phyloP scores from a whole-genome alignment of 139 green algal species.

The Auxenochlorella pyrenoidosa region DNA sequence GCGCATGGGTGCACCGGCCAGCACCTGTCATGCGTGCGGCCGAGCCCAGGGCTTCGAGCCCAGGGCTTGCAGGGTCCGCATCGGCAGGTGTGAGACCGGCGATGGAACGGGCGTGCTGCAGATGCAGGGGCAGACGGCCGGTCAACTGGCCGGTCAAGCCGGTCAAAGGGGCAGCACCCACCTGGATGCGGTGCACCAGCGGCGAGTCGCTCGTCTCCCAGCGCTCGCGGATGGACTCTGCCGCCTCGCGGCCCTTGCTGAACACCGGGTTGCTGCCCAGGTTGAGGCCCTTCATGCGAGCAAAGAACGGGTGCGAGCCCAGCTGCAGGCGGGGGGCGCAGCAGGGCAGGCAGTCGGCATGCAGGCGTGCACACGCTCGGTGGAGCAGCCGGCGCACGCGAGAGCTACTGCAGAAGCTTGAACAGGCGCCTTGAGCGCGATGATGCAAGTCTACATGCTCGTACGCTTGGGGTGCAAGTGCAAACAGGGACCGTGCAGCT shows the following conservation, averaged over 20 bases:
- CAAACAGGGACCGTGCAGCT: background rate
- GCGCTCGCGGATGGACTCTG: slow-evolving; percentile 86
- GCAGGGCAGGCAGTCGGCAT: background rate
- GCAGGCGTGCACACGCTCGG: background rate
- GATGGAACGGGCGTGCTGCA: too few relatives aligned
- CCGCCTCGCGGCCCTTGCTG: slow-evolving; percentile 74
- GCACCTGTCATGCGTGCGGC: too few relatives aligned
- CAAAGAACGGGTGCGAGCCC: slow-evolving; percentile 60
- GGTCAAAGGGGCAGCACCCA: slow-evolving; percentile 40
- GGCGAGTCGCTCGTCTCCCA: slow-evolving; percentile 95
- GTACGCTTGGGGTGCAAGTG: too few relatives aligned
- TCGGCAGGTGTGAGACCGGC: too few relatives aligned
- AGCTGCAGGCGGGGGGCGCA: slow-evolving; percentile 40
- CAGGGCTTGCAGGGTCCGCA: too few relatives aligned
- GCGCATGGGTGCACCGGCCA: too few relatives aligned
- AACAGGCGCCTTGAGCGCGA: background rate
- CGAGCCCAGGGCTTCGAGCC: too few relatives aligned
- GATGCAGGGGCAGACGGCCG: too few relatives aligned
- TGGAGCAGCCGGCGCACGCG: background rate
- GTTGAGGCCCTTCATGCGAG: slow-evolving; percentile 39
- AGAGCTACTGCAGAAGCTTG: background rate
- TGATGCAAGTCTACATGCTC: background rate
- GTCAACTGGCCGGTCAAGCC: too few relatives aligned
- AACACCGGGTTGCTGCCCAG: slow-evolving; percentile 42
- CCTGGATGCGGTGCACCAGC: slow-evolving; percentile 92